Evolutionary conservation across 2,329 filamentous ascomycete genomes (phyloP).

Genomic region (Pestalotiopsis sp.): DNA sequence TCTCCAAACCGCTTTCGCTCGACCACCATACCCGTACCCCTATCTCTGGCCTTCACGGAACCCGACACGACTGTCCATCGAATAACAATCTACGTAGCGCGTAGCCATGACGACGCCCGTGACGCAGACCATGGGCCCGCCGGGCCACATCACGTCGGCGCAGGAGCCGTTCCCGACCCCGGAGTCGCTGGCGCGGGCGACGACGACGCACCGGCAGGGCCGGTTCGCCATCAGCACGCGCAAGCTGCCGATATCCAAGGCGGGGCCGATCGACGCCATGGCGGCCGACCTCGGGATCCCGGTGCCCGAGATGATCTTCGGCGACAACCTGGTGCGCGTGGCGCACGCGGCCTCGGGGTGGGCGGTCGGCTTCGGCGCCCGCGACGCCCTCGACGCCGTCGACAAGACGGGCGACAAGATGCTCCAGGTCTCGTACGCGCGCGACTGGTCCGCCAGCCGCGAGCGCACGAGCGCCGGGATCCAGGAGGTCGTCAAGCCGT

Average conservation of each 20-base stretch:
- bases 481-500: conserved; percentile 91
- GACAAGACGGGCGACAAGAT: conserved; percentile 92
- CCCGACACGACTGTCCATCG: neutral
- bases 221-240: conserved; percentile 78
- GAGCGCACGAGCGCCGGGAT: conserved; percentile 85
- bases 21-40: neutral
- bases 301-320: conserved; percentile 98
- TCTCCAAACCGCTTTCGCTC: neutral
- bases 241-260: conserved; percentile 93
- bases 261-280: conserved; percentile 86
- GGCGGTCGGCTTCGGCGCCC: conserved; percentile 80
- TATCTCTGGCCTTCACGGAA: neutral
- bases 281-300: conserved; percentile 78
- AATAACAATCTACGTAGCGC: neutral
- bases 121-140: conserved; percentile 15
- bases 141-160: conserved; percentile 37
- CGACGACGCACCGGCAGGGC: conserved; percentile 58
- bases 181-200: conserved; percentile 52
- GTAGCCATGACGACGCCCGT: conserved; percentile 11
- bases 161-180: conserved; percentile 59
- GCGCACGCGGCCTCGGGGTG: conserved; percentile 75
- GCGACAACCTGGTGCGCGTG: conserved; percentile 83
- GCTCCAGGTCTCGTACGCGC: conserved; percentile 91
- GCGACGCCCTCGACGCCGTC: conserved; percentile 84
- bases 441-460: conserved; percentile 71